Evolutionary conservation across 2,329 filamentous ascomycete species (phyloP), one percentile per base, ranked within the genome.

Genomic region (Bipolaris zeicola): DNA sequence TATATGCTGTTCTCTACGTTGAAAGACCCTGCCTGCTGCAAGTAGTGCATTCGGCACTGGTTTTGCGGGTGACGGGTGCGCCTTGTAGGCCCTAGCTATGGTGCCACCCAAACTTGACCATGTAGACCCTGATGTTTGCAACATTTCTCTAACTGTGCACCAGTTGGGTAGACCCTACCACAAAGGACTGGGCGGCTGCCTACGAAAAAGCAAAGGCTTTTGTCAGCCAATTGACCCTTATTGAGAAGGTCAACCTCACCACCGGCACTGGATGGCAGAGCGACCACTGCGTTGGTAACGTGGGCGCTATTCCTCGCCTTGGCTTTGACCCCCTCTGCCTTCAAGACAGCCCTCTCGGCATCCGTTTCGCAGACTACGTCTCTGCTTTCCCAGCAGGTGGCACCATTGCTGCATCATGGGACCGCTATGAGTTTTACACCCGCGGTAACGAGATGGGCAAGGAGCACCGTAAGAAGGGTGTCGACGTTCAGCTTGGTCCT

Each of bases 181-280:
- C 85, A 5, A 90, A 89, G 13, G 72, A 70, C 42, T 96, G 92
- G 92, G 82, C 85, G 51, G 84, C 86, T 6, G 91, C 92, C 37
- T 93, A 96, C 66, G 79, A 78, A 18, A 88, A 89, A 75, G 93
- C 93, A 1, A 86, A 85, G 64, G 85, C 82, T 2, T 94, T 96
- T 68, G 92, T 97, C 43, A 89, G 89, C 8, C 87, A 92, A 72
- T 78, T 96, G 77, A 96, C 92, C 0, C 82, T 96, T 34, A 72
- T 87, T 10, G 93, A 97, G 76, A 97, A 96, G 80, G 92, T 98
- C 76, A 98, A 98, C 76, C 76, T 99, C 62, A 98, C 94, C 2
- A 97, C 93, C 0, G 94, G 94, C 75, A 85, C 89, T 62, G 92
- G 92, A 85, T 94, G 78, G 75, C 87, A 65, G 38, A 70, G 71